phyloP scores from a whole-genome alignment of 129 eudicot genomes.

The Flaveria ramosissima region DNA sequence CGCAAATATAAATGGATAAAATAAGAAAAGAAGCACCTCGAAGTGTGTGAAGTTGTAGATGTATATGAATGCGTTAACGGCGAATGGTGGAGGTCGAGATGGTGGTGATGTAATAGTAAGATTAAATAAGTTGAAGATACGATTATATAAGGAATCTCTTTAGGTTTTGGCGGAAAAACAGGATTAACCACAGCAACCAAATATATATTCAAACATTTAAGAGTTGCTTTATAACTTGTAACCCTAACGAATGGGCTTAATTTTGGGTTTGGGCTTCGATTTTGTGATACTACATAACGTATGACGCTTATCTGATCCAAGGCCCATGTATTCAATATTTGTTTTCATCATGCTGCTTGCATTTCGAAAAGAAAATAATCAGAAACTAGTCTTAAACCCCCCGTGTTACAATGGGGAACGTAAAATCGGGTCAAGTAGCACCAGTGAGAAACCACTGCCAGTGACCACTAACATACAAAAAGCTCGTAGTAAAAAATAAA shows the following conservation, averaged over 20 bases:
- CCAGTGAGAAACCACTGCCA: no score
- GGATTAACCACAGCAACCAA: background rate
- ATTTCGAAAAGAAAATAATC: no score
- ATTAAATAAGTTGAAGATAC: background rate
- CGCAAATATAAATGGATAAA: background rate
- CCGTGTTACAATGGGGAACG: no score
- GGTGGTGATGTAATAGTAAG: background rate
- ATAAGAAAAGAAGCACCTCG: conserved; percentile 1
- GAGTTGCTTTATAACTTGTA: background rate
- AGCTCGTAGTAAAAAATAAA: no score
- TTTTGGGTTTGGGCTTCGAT: background rate
- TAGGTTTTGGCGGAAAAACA: conserved; percentile 41
- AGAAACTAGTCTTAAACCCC: no score
- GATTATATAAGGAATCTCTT: background rate
- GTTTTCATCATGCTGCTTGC: no score
- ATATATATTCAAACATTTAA: background rate
- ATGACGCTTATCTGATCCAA: no score
- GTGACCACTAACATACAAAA: no score
- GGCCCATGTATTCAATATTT: no score
- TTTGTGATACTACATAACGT: no score
- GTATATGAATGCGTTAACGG: background rate
- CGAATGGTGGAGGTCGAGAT: background rate
- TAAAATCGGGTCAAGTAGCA: no score
- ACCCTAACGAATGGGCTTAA: conserved; percentile 32
- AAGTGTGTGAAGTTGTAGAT: conserved; percentile 10